These are phyloP conservation scores for Heimioporus retisporus DNA, from an alignment of 1,284 basidiomycete genomes.

Conservation along the genomic window DNA sequence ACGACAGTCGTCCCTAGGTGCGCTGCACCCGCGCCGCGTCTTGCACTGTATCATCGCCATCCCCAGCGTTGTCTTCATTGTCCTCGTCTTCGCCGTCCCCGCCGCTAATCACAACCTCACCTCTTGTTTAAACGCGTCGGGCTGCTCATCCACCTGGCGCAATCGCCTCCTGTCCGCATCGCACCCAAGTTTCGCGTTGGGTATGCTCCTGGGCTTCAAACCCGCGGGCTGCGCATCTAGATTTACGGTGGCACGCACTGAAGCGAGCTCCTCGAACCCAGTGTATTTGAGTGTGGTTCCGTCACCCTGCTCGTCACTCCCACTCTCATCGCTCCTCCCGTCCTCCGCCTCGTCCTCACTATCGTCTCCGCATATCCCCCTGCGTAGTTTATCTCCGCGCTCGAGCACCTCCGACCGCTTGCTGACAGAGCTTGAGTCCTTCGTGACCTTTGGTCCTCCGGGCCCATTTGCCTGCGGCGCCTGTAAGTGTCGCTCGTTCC, in stretches of 20 bases:
- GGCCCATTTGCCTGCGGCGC: conserved; percentile 89
- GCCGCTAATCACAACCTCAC: conserved; percentile 57
- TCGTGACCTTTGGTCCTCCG: conserved; percentile 74
- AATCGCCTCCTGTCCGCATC: conserved; percentile 82
- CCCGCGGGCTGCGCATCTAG: conserved; percentile 41
- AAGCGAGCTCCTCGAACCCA: conserved; percentile 86
- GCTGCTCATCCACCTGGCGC: conserved; percentile 68
- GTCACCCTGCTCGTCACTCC: conserved; percentile 54
- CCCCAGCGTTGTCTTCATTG: conserved; percentile 38
- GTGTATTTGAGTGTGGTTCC: conserved; percentile 65
- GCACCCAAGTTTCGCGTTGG: conserved; percentile 97
- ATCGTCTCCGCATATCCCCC: conserved; percentile 75
- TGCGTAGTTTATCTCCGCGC: conserved; percentile 74
- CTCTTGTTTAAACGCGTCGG: conserved; percentile 78
- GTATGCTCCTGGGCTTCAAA: conserved; percentile 74
- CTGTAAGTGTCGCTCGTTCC: conserved; percentile 90
- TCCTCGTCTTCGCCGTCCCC: conserved; percentile 37
- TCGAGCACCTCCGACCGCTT: conserved; percentile 85
- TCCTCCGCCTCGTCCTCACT: conserved; percentile 50
- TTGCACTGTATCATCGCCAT: not conserved
- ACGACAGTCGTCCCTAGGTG: conserved; percentile 68
- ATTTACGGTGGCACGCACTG: conserved; percentile 47
- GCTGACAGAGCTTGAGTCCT: conserved; percentile 70
- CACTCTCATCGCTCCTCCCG: conserved; percentile 50
- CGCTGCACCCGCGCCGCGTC: conserved; percentile 55